Conservation (phyloP, 169 alveolate genomes). For the Plasmodium sp. region DNA sequence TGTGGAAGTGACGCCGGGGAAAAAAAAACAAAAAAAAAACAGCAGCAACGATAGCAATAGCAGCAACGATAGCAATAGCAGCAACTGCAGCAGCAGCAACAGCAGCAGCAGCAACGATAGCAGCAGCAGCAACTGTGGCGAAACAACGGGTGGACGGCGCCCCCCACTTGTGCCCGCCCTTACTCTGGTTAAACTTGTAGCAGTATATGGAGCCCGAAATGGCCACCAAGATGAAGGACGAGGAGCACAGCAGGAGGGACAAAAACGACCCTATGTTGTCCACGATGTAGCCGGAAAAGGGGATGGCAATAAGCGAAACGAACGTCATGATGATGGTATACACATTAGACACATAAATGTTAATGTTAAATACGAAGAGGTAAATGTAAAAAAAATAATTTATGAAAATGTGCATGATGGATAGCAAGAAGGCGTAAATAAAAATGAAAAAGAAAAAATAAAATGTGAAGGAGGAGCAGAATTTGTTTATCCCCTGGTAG, state of each 20-base stretch:
- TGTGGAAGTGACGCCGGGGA: neutral
- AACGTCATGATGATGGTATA: slow-evolving; percentile 58
- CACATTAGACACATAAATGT: slow-evolving; percentile 50
- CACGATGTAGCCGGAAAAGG: slow-evolving; percentile 67
- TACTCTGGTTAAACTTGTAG: slow-evolving; percentile 44
- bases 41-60: no score
- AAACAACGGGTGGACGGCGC: neutral
- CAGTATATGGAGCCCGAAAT: slow-evolving; percentile 69
- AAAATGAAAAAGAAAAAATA: slow-evolving; percentile 61
- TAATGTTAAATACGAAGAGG: slow-evolving; percentile 54
- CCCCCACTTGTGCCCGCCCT: neutral
- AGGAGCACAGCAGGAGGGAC: slow-evolving; percentile 62
- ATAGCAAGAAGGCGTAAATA: slow-evolving; percentile 56
- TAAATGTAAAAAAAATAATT: slow-evolving; percentile 70
- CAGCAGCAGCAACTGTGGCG: no score
- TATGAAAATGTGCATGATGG: slow-evolving; percentile 61
- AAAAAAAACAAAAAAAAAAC: neutral
- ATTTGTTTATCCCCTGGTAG: slow-evolving; percentile 13
- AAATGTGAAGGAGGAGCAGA: slow-evolving; percentile 53
- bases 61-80: no score
- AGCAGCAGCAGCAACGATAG: no score
- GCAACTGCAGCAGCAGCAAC: no score
- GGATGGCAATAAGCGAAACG: slow-evolving; percentile 66
- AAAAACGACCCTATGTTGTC: slow-evolving; percentile 64
- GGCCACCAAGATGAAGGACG: slow-evolving; percentile 48